Evolutionary conservation across 75 land plant genomes (phyloP), one percentile per base, ranked within the genome.

Genomic region (Larix kaempferi): DNA sequence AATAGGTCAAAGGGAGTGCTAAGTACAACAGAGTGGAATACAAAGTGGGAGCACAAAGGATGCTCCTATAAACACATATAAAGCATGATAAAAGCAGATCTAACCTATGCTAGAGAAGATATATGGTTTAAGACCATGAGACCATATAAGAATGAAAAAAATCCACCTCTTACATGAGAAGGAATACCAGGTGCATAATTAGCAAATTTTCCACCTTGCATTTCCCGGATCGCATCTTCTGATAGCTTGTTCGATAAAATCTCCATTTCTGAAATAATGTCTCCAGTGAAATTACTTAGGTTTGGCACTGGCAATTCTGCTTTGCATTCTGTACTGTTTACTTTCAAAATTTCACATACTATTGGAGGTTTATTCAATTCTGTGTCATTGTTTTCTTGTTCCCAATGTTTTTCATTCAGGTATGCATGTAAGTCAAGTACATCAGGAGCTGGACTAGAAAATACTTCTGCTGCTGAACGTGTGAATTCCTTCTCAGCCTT

Each of bases 381-480:
- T 75, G 22, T 10, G 6, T 69, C n/a, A 44, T 21, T 21, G 49
- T 69, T 37, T 69, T 69, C 11, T 41, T 44, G 41, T 22, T 15
- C n/a, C 23, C 26, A 2, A 2, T 82, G 78, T 71, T 78, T 83
- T 69, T 79, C 81, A 33, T 83, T 77, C 37, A 86, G 75, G 57
- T 84, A 86, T 5, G 86, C 76, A 65, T 80, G 62, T 76, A 86
- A 76, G 72, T 86, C 79, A 14, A 86, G 88, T 54, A 86, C 73
- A 13, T 82, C 78, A 16, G 88, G 88, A 26, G 88, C 88, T 27
- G 79, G 82, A 41, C 77, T 74, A 76, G 79, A 86, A 84, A 86
- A 86, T 54, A 86, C 88, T 52, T 86, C 88, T 12, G 57, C 37
- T 26, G 64, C 74, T 33, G 76, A 60, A n/a, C 86, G 59, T 17